These are phyloP conservation scores for Cyphellophora europaea DNA, from an alignment of 2,329 filamentous ascomycete genomes.

Conservation along the genomic window DNA sequence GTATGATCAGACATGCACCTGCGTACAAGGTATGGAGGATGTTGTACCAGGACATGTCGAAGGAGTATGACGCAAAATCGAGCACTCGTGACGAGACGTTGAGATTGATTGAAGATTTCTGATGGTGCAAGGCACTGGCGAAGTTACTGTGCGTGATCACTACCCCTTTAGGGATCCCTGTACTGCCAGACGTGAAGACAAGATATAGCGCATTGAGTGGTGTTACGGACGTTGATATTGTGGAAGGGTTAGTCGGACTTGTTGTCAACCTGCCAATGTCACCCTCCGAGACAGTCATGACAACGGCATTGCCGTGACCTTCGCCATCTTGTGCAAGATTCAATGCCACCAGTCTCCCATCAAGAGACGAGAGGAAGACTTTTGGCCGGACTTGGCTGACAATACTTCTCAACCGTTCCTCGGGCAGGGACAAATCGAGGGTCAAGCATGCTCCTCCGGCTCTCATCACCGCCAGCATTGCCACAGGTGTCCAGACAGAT, in stretches of 20 bases:
- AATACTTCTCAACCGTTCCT: slow-evolving; percentile 26
- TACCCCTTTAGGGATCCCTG: slow-evolving; percentile 23
- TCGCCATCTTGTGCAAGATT: slow-evolving; percentile 39
- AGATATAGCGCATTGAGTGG: slow-evolving; percentile 42
- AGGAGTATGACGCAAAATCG: slow-evolving; percentile 36
- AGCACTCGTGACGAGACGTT: slow-evolving; percentile 22
- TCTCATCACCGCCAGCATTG: slow-evolving; percentile 31
- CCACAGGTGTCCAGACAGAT: slow-evolving; percentile 32
- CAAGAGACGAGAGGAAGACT: slow-evolving; percentile 26
- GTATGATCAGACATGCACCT: slow-evolving; percentile 40
- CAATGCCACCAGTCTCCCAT: slow-evolving; percentile 50
- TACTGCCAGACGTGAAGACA: slow-evolving; percentile 26
- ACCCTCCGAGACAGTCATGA: slow-evolving; percentile 28
- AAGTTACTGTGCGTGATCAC: slow-evolving; percentile 26
- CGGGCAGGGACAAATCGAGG: slow-evolving; percentile 30
- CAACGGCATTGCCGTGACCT: slow-evolving; percentile 21
- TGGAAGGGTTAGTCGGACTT: slow-evolving; percentile 26
- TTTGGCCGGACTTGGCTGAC: slow-evolving; percentile 27
- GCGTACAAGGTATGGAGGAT: slow-evolving; percentile 27
- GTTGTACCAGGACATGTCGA: slow-evolving; percentile 35
- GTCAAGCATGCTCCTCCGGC: slow-evolving; percentile 33
- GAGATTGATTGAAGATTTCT: slow-evolving; percentile 40
- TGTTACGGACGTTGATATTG: slow-evolving; percentile 25
- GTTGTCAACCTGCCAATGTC: slow-evolving; percentile 16
- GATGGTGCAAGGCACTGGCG: slow-evolving; percentile 29